These are phyloP conservation scores for Pseudogymnoascus sp. DNA, from an alignment of 2,329 filamentous ascomycete genomes.

Conservation along the genomic window DNA sequence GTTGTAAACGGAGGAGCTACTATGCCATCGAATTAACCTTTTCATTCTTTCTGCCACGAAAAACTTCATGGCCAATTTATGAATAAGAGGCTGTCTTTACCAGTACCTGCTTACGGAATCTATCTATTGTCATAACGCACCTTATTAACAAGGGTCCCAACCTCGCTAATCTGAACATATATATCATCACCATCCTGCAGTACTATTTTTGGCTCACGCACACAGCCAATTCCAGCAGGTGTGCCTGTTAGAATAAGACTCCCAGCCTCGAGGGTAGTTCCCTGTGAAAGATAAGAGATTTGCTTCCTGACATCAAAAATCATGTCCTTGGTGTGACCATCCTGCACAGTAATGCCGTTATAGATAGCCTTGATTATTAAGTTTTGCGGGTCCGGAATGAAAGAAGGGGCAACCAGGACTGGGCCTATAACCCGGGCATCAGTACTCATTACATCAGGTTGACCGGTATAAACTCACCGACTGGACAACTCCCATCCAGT, in stretches of 20 bases:
- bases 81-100: too few relatives aligned
- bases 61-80: too few relatives aligned
- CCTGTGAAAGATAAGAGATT: slow-evolving; percentile 29
- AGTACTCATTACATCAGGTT: neutral
- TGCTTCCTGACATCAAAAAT: slow-evolving; percentile 38
- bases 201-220: slow-evolving; percentile 20
- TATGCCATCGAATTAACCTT: too few relatives aligned
- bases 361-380: slow-evolving; percentile 22
- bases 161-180: slow-evolving; percentile 23
- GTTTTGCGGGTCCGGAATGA: slow-evolving; percentile 34
- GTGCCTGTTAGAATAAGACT: slow-evolving; percentile 36
- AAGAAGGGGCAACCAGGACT: slow-evolving; percentile 33
- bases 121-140: slow-evolving; percentile 20
- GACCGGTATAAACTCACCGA: slow-evolving; percentile 34
- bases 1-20: too few relatives aligned
- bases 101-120: too few relatives aligned
- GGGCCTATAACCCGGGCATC: neutral
- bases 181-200: slow-evolving; percentile 26
- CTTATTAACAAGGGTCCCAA: slow-evolving; percentile 26
- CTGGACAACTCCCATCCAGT: slow-evolving; percentile 35
- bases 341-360: slow-evolving; percentile 36
- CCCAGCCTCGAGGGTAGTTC: slow-evolving; percentile 33
- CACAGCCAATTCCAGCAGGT: slow-evolving; percentile 26
- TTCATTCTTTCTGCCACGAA: too few relatives aligned
- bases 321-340: slow-evolving; percentile 38